Evolutionary conservation across 352 stramenopile species (phyloP).

Genomic region (Pythium coloratum): DNA sequence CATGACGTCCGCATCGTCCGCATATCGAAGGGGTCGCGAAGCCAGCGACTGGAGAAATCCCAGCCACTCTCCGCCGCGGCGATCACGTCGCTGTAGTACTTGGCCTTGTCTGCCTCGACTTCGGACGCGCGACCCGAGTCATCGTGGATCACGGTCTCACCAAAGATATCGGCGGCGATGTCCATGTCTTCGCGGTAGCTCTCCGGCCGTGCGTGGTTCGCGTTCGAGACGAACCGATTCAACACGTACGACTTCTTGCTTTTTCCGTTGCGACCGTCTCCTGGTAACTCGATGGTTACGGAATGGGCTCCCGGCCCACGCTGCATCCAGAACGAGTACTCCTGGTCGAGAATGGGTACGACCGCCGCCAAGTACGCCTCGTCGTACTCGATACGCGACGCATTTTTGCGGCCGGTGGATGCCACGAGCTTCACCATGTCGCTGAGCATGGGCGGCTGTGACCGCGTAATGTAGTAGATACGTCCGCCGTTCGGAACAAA

Average conservation of each 20-base stretch:
- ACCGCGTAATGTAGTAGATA: conserved; percentile 91
- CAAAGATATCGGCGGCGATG: conserved; percentile 64
- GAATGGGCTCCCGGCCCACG: conserved; percentile 58
- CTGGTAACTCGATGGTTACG: conserved; percentile 40
- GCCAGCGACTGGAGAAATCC: conserved; percentile 90
- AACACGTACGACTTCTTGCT: conserved; percentile 43
- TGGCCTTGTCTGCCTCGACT: conserved; percentile 54
- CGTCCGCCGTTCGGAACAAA: conserved; percentile 90
- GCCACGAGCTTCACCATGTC: conserved; percentile 80
- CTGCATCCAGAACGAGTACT: conserved; percentile 89
- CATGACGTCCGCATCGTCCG: conserved; percentile 66
- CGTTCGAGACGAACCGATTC: conserved; percentile 78
- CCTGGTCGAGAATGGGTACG: conserved; percentile 67
- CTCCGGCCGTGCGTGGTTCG: conserved; percentile 78
- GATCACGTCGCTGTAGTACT: conserved; percentile 85
- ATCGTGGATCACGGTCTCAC: conserved; percentile 29
- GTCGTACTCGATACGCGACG: conserved; percentile 45
- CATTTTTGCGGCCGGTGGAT: conserved; percentile 28
- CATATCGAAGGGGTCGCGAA: conserved; percentile 60
- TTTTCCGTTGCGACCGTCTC: background rate
- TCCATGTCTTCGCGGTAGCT: conserved; percentile 85
- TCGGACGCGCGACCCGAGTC: conserved; percentile 36
- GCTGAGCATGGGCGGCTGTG: conserved; percentile 89
- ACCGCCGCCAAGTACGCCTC: conserved; percentile 45
- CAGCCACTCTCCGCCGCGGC: conserved; percentile 87